Evolutionary conservation across 257 asterid genomes (phyloP).

Genomic region (Solanum virginianum): DNA sequence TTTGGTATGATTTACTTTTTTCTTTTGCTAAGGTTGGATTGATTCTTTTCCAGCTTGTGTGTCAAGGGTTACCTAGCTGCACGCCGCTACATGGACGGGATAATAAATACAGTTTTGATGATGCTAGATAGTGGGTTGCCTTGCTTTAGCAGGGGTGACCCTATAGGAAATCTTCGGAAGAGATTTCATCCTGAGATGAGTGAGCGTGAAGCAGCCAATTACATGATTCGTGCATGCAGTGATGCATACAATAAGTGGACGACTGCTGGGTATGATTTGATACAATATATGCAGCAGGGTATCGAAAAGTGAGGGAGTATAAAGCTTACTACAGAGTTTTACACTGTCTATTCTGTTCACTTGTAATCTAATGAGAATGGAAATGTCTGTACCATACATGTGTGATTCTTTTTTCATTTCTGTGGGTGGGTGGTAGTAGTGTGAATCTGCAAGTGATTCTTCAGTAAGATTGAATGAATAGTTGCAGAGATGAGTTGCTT

Average conservation of each 20-base stretch:
- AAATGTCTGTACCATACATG: background rate
- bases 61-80: slow-evolving; percentile 98
- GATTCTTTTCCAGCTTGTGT: slow-evolving; percentile 52
- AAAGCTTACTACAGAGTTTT: background rate
- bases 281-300: slow-evolving; percentile 96
- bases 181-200: slow-evolving; percentile 97
- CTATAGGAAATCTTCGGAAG: slow-evolving; percentile 92
- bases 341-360: background rate
- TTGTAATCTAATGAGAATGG: background rate
- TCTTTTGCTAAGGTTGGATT: background rate
- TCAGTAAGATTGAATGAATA: background rate
- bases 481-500: background rate
- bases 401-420: background rate
- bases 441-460: background rate
- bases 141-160: slow-evolving; percentile 97
- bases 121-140: slow-evolving; percentile 98
- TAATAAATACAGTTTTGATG: slow-evolving; percentile 54
- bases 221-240: slow-evolving; percentile 73
- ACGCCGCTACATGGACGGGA: slow-evolving; percentile 91
- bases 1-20: background rate
- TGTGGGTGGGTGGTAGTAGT: background rate
- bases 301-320: slow-evolving; percentile 59
- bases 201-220: slow-evolving; percentile 96
- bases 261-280: slow-evolving; percentile 91
- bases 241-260: slow-evolving; percentile 99